Evolutionary conservation across 2,329 filamentous ascomycete genomes (phyloP).

Genomic region (Stylonectria norvegica): DNA sequence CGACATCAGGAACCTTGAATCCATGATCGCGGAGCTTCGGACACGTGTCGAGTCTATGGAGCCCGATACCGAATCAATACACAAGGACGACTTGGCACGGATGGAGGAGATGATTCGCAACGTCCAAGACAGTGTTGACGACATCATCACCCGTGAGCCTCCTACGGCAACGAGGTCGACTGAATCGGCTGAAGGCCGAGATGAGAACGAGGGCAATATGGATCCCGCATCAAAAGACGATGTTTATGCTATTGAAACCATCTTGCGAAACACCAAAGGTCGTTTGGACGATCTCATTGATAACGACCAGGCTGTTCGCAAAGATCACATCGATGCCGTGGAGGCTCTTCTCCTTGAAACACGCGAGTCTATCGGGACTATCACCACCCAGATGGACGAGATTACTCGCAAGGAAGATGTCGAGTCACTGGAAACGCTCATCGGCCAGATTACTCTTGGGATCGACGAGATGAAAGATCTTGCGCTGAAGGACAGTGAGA

Average conservation of each 20-base stretch:
- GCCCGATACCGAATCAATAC: slow-evolving; percentile 33
- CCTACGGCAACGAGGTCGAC: slow-evolving; percentile 14
- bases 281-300: slow-evolving; percentile 79
- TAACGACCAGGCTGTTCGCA: slow-evolving; percentile 65
- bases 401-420: slow-evolving; percentile 77
- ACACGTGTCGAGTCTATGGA: slow-evolving; percentile 69
- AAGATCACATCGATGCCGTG: slow-evolving; percentile 62
- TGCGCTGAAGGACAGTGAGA: slow-evolving; percentile 51
- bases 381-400: slow-evolving; percentile 65
- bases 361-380: slow-evolving; percentile 65
- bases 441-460: slow-evolving; percentile 70
- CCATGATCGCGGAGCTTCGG: slow-evolving; percentile 75
- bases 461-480: slow-evolving; percentile 71
- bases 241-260: slow-evolving; percentile 83
- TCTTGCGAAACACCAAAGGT: slow-evolving; percentile 84
- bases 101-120: slow-evolving; percentile 51
- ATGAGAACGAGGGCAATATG: slow-evolving; percentile 11
- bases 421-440: slow-evolving; percentile 69
- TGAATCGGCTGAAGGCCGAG: slow-evolving; percentile 17
- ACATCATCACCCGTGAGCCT: slow-evolving; percentile 36
- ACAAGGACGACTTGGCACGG: slow-evolving; percentile 53
- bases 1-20: slow-evolving; percentile 82
- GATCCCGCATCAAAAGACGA: slow-evolving; percentile 64
- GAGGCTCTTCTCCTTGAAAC: slow-evolving; percentile 68
- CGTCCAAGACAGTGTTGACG: slow-evolving; percentile 48